Conservation (phyloP, 2,329 filamentous ascomycete genomes). For the Aspergillus sergii region DNA sequence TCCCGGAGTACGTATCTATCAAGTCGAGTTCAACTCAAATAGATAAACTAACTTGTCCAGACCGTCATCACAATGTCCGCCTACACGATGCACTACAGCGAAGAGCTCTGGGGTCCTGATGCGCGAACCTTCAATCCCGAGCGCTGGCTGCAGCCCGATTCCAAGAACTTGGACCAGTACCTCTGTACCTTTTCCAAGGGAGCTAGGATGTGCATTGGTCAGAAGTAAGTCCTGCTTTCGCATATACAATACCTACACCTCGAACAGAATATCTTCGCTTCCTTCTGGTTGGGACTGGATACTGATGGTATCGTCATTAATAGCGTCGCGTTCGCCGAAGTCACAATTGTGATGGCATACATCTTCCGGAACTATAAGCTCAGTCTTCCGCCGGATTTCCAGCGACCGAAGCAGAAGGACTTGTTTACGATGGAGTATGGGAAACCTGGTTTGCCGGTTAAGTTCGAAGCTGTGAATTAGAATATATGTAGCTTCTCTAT, state of each 20-base stretch:
- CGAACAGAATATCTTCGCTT: fast-evolving
- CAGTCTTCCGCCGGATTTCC: not conserved
- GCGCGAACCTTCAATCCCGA: slow-evolving; percentile 7
- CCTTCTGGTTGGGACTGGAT: not conserved
- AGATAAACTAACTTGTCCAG: not conserved
- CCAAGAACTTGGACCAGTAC: slow-evolving; percentile 3
- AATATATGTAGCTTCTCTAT: not conserved
- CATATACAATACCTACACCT: no score
- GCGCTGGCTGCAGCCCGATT: slow-evolving; percentile 5
- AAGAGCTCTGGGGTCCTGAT: slow-evolving; percentile 11
- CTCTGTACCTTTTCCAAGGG: not conserved
- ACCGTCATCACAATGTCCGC: slow-evolving; percentile 10
- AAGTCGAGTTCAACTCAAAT: not conserved
- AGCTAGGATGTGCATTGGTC: not conserved
- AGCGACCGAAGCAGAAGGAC: not conserved
- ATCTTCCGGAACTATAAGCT: not conserved
- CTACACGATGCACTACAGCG: slow-evolving; percentile 9
- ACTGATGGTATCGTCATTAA: not conserved
- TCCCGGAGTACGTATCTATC: slow-evolving; percentile 3
- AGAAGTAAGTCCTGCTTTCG: not conserved
- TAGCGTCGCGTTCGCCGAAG: not conserved
- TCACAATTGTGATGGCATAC: not conserved
- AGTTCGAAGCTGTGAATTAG: not conserved
- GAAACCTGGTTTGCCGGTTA: not conserved
- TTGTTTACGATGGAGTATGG: not conserved